Base-by-base conservation (phyloP, 2,329 filamentous ascomycete genomes). In the Alternaria dauci region DNA sequence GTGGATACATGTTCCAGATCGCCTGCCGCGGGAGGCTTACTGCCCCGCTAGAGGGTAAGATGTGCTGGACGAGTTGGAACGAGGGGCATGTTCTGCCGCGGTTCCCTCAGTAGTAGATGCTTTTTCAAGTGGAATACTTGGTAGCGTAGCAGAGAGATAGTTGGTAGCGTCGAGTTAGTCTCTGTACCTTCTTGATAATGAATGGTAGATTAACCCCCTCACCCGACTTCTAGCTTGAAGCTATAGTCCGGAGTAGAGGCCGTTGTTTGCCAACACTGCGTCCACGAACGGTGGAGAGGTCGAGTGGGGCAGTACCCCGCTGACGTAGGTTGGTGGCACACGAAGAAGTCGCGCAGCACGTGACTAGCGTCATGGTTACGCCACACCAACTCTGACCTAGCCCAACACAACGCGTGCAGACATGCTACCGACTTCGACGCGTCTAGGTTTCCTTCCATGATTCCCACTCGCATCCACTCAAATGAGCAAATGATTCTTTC, bases 341-440 rank as follows among this genome's bases (percentile, higher is more conserved):
- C 67, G 61, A 66, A 67, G 36, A 58, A 58, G 56, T 61, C 63
- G 48, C 63, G 63, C 39, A 26, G 11, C 65, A 68, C 57, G 63
- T 68, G 66, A 63, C 61, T 60, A 53, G 59, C 57, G 42, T 69
- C 66, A 68, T 65, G 43, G 28, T 20, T 14, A 23, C 25, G 6
- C 51, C 18, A 36, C 55, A 32, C 18, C 50, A 42, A 32, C n/a
- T 23, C 20, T 23, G 20, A 23, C 4, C 20, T 23, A 23, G 20
- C 20, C 34, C 1, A 44, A 48, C 12, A 48, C 20, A 7, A 32
- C n/a, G 30, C 38, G 39, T 38, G n/a, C 42, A 32, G n/a, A 26
- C 56, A 3, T 44, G 30, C n/a, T 30, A 36, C 52, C 5, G 30
- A 25, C 3, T 1, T 50, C 20, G 3, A 50, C 46, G 34, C 46